A percentile compares a stretch with the other conserved stretches of the same genome.
Evolutionary conservation across 192 early-diverging fungal species (phyloP).

Genomic region (Backusella morwellensis): DNA sequence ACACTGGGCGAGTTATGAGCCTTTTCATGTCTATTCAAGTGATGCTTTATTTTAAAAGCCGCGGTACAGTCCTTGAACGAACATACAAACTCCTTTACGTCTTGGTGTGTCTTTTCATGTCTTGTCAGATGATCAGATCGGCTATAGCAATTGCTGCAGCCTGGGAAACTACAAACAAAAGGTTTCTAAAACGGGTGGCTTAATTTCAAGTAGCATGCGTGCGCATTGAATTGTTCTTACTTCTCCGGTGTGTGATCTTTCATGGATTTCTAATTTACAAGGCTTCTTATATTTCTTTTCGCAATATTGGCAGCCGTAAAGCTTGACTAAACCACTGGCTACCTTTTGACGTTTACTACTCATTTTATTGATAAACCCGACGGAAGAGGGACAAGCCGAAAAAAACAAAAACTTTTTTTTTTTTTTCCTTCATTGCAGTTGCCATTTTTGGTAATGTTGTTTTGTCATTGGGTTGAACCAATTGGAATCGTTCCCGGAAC

Average conservation of each 20-base stretch:
- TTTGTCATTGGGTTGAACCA: too few relatives aligned
- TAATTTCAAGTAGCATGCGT: neutral
- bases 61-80: neutral
- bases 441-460: too few relatives aligned
- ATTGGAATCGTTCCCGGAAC: too few relatives aligned
- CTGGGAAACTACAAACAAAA: neutral
- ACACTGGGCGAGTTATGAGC: neutral
- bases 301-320: neutral
- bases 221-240: neutral
- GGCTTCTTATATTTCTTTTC: neutral
- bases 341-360: constrained; percentile 1
- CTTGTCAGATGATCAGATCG: constrained; percentile 1
- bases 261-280: neutral
- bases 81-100: neutral
- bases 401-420: neutral
- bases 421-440: too few relatives aligned
- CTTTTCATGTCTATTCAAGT: constrained; percentile 6
- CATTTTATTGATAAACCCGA: neutral
- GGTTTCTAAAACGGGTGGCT: neutral
- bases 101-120: neutral
- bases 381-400: neutral
- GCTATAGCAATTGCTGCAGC: neutral
- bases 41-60: constrained; percentile 5
- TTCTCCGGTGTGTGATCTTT: constrained; percentile 9
- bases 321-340: neutral